phyloP scores from a whole-genome alignment of 1,139 yeast genomes.

The Protomyces gravidus region DNA sequence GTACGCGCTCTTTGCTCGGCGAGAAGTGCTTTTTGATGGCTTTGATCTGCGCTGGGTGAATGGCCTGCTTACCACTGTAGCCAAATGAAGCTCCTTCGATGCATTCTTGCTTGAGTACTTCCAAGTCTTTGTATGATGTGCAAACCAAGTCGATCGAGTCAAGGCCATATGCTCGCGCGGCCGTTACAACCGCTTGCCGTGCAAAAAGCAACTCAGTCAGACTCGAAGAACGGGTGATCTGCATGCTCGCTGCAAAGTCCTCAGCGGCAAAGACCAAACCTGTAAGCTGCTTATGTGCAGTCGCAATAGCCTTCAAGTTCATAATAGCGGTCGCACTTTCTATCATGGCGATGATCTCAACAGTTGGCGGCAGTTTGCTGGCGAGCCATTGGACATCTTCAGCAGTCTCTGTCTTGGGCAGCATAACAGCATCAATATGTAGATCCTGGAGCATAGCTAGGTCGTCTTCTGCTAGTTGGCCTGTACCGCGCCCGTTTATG shows the following conservation, averaged over 20 bases:
- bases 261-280: conserved; percentile 27
- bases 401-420: conserved; percentile 20
- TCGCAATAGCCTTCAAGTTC: conserved; percentile 13
- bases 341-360: conserved; percentile 29
- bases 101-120: conserved; percentile 4
- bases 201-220: conserved; percentile 23
- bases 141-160: conserved; percentile 23
- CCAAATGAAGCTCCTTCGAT: conserved; percentile 21
- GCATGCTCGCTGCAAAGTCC: conserved; percentile 26
- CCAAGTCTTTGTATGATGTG: conserved; percentile 13
- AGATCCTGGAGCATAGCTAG: conserved; percentile 1
- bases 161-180: conserved; percentile 15
- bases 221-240: conserved; percentile 12
- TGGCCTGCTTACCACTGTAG: conserved; percentile 24
- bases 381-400: conserved; percentile 22
- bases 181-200: conserved; percentile 21
- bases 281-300: conserved; percentile 9
- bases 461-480: conserved; percentile 13
- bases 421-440: conserved; percentile 16
- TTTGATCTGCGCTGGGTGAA: conserved; percentile 20
- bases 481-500: conserved; percentile 8
- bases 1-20: conserved; percentile 11
- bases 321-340: conserved; percentile 14
- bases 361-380: background rate
- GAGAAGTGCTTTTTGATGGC: conserved; percentile 8